Evolutionary conservation across 2,329 filamentous ascomycete genomes (phyloP).

Genomic region (Aspergillus sp.): DNA sequence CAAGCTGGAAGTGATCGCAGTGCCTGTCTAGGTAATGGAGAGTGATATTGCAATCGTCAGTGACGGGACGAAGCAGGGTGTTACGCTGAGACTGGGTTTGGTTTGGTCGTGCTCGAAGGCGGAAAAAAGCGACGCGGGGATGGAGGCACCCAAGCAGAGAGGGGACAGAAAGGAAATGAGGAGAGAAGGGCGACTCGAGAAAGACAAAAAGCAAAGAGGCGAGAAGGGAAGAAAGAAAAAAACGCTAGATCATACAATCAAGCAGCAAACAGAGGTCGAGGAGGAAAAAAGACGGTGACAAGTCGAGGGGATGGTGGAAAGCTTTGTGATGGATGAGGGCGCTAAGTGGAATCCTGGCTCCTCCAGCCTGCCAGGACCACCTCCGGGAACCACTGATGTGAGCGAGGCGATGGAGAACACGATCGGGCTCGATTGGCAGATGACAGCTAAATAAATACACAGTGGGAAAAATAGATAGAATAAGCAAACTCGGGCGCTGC

Average conservation of each 20-base stretch:
- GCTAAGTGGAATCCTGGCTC: slow-evolving; percentile 20
- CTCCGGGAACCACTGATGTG: slow-evolving; percentile 13
- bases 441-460: slow-evolving; percentile 1
- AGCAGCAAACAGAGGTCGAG: slow-evolving; percentile 13
- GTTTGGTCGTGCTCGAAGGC: slow-evolving; percentile 23
- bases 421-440: neutral
- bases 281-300: slow-evolving; percentile 15
- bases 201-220: slow-evolving; percentile 11
- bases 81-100: slow-evolving; percentile 25
- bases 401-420: slow-evolving; percentile 3
- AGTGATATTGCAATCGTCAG: slow-evolving; percentile 20
- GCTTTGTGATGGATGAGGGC: slow-evolving; percentile 21
- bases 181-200: slow-evolving; percentile 14
- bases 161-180: slow-evolving; percentile 22
- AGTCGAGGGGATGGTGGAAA: slow-evolving; percentile 16
- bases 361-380: slow-evolving; percentile 15
- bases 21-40: slow-evolving; percentile 14
- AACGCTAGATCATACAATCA: slow-evolving; percentile 20
- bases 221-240: slow-evolving; percentile 16
- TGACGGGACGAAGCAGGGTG: slow-evolving; percentile 26
- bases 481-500: slow-evolving; percentile 4
- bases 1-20: slow-evolving; percentile 20
- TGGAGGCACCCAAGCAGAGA: slow-evolving; percentile 20
- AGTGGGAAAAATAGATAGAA: slow-evolving; percentile 11
- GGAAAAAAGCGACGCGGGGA: slow-evolving; percentile 26